phyloP scores from a whole-genome alignment of 148 eudicot species.

The Beta vulgaris region DNA sequence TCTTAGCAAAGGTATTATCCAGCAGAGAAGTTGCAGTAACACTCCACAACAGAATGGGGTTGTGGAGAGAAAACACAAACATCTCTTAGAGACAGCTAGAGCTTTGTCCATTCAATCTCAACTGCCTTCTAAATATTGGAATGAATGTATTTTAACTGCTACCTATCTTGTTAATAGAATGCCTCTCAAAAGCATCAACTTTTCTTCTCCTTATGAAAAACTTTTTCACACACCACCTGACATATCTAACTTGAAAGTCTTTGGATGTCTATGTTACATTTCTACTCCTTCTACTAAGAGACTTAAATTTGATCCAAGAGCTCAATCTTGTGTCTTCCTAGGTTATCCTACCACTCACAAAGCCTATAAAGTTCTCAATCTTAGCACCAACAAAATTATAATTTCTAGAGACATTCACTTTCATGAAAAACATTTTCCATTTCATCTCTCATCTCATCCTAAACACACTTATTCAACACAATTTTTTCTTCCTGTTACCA shows the following conservation, averaged over 20 bases:
- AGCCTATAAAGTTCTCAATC: not conserved
- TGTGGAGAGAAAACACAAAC: conserved; percentile 11
- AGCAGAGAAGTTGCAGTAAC: too few relatives aligned
- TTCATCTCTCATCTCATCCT: not conserved
- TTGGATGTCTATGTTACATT: not conserved
- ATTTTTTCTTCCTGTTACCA: not conserved
- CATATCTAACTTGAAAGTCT: not conserved
- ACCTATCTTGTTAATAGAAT: not conserved
- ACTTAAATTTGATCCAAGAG: not conserved
- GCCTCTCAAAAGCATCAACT: not conserved
- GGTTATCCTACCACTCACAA: conserved; percentile 1
- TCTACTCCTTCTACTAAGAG: not conserved
- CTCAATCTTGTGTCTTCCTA: not conserved
- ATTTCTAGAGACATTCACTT: not conserved
- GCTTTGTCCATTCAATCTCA: not conserved
- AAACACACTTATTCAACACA: not conserved
- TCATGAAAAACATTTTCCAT: not conserved
- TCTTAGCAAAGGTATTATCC: too few relatives aligned
- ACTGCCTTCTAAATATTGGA: not conserved
- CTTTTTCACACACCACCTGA: not conserved
- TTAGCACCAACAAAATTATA: not conserved
- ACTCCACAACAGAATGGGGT: too few relatives aligned
- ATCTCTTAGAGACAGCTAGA: not conserved
- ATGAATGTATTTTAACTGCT: not conserved
- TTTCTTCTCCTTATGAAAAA: not conserved